phyloP scores from a whole-genome alignment of 2,329 filamentous ascomycete genomes.

The Colletotrichum sp. region DNA sequence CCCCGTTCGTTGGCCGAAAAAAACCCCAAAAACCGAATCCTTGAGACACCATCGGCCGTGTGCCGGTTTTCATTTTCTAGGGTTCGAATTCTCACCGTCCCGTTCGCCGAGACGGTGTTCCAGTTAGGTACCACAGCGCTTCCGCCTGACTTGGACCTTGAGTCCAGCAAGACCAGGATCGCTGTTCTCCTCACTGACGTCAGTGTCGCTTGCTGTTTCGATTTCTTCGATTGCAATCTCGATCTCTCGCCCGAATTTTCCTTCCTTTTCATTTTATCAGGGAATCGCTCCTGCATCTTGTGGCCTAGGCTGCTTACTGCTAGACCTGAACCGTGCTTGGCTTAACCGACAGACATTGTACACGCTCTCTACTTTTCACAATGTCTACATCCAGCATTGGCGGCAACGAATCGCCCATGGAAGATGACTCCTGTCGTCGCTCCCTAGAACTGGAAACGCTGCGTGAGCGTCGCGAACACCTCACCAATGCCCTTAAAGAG shows the following conservation, averaged over 20 bases:
- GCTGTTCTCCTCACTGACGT: slow-evolving; percentile 20
- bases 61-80: slow-evolving; percentile 4
- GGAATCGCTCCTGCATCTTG: neutral
- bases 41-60: slow-evolving; percentile 2
- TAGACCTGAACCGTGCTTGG: neutral
- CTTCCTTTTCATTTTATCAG: neutral
- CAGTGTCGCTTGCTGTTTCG: slow-evolving; percentile 9
- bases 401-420: slow-evolving; percentile 9
- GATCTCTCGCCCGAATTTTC: neutral
- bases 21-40: slow-evolving; percentile 4
- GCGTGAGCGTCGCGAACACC: slow-evolving; percentile 56
- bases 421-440: neutral
- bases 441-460: slow-evolving; percentile 40
- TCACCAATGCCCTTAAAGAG: slow-evolving; percentile 59
- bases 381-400: slow-evolving; percentile 12
- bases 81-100: slow-evolving; percentile 16
- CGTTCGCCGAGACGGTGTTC: slow-evolving; percentile 14
- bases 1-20: slow-evolving; percentile 5
- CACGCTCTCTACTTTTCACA: neutral
- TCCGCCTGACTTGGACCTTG: slow-evolving; percentile 14
- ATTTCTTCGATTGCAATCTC: neutral
- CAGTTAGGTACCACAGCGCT: slow-evolving; percentile 11
- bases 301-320: neutral
- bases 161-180: slow-evolving; percentile 14
- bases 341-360: neutral